These are phyloP conservation scores for Vaccinium macrocarpon DNA, from an alignment of 148 eudicot species.

Conservation along the genomic window DNA sequence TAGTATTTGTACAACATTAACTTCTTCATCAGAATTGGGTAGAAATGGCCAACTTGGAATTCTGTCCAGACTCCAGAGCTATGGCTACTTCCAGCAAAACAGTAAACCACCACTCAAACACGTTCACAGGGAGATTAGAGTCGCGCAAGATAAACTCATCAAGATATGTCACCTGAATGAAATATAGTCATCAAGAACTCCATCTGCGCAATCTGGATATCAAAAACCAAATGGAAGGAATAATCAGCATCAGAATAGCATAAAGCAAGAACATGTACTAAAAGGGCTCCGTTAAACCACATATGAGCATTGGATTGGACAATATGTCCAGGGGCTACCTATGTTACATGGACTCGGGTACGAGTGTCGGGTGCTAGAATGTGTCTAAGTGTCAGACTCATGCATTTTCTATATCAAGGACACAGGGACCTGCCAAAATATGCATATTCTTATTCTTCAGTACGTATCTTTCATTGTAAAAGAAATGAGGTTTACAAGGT, in stretches of 20 bases:
- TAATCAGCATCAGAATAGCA: background rate
- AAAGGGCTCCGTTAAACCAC: background rate
- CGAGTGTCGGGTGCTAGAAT: too few relatives aligned
- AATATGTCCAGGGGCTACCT: background rate
- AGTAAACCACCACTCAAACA: background rate
- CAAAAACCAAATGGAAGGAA: constrained; percentile 9
- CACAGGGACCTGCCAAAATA: too few relatives aligned
- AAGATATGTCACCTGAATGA: background rate
- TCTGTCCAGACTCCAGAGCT: background rate
- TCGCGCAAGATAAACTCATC: background rate
- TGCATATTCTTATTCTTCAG: too few relatives aligned
- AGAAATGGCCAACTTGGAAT: background rate
- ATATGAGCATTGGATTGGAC: background rate
- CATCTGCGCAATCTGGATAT: background rate
- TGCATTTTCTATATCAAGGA: too few relatives aligned
- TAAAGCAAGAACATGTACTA: background rate
- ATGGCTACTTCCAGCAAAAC: background rate
- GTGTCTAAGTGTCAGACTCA: too few relatives aligned
- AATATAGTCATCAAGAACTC: background rate
- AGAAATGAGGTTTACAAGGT: too few relatives aligned
- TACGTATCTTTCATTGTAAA: too few relatives aligned
- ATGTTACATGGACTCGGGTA: background rate
- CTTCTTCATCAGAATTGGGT: background rate
- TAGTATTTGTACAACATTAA: background rate
- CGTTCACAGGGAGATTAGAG: background rate